Percentiles rank a stretch among this genome's conserved stretches.
Evolutionary conservation across 129 eudicot species (phyloP).

Genomic region (Daucus carota): DH1_v3.0 NC_030388.2:24291501-24292000

Average conservation of each 20-base stretch:
- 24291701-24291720: background rate
- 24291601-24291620: conserved; percentile 90
- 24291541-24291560: conserved; percentile 3
- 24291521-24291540: background rate
- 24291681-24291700: background rate
- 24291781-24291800: background rate
- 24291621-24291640: conserved; percentile 38
- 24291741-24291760: background rate
- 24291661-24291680: conserved; percentile 24
- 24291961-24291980: conserved; percentile 27
- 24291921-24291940: conserved; percentile 19
- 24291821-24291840: conserved; percentile 75
- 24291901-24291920: conserved; percentile 14
- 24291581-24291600: conserved; percentile 96
- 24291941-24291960: conserved; percentile 21
- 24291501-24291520: background rate
- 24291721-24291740: background rate
- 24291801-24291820: background rate
- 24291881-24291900: conserved; percentile 16
- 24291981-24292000: conserved; percentile 30
- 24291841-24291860: conserved; percentile 50
- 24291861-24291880: conserved; percentile 28
- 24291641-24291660: conserved; percentile 68
- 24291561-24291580: conserved; percentile 6
- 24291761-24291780: background rate